Percentiles rank a stretch among this genome's conserved stretches.
phyloP scores from a whole-genome alignment of 129 eudicot genomes.

The Apium graveolens region DNA sequence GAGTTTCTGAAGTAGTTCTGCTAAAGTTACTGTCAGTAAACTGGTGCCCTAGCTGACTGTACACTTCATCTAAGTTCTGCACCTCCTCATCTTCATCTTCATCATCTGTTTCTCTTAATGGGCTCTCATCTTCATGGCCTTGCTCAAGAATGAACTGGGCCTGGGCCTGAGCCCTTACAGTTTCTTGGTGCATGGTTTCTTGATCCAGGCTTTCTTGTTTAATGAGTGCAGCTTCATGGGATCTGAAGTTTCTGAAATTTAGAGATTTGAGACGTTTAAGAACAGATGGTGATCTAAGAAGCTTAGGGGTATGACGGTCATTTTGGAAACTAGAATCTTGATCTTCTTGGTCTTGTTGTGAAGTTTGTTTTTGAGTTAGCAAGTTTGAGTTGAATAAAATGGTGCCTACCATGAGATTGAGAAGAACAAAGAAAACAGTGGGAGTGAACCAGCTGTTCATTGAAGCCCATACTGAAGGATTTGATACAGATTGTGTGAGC shows the following conservation, averaged over 20 bases:
- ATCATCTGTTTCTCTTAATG: neutral
- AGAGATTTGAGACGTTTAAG: constrained; percentile 69
- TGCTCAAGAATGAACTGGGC: constrained; percentile 31
- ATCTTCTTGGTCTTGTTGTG: constrained; percentile 13
- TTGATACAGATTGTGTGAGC: constrained; percentile 57
- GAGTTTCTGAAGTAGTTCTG: constrained; percentile 68
- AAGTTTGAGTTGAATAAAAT: constrained; percentile 57
- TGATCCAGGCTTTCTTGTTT: constrained; percentile 16
- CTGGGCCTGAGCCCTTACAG: constrained; percentile 14
- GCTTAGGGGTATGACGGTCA: constrained; percentile 14
- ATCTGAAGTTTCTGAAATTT: constrained; percentile 33
- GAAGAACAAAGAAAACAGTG: constrained; percentile 73
- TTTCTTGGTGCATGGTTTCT: constrained; percentile 2
- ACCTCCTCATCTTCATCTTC: neutral
- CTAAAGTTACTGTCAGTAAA: constrained; percentile 24
- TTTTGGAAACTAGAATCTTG: constrained; percentile 12
- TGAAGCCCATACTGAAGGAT: constrained; percentile 52
- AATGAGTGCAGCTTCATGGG: constrained; percentile 23
- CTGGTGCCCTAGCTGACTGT: constrained; percentile 25
- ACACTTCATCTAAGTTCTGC: constrained; percentile 54
- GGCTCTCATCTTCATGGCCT: constrained; percentile 9
- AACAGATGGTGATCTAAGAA: constrained; percentile 49
- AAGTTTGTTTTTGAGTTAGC: constrained; percentile 19
- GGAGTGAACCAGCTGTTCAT: constrained; percentile 91
- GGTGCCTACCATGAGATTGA: constrained; percentile 82